These are phyloP conservation scores for Globisporangium megalacanthum DNA, from an alignment of 352 stramenopile genomes.

Conservation along the genomic window DNA sequence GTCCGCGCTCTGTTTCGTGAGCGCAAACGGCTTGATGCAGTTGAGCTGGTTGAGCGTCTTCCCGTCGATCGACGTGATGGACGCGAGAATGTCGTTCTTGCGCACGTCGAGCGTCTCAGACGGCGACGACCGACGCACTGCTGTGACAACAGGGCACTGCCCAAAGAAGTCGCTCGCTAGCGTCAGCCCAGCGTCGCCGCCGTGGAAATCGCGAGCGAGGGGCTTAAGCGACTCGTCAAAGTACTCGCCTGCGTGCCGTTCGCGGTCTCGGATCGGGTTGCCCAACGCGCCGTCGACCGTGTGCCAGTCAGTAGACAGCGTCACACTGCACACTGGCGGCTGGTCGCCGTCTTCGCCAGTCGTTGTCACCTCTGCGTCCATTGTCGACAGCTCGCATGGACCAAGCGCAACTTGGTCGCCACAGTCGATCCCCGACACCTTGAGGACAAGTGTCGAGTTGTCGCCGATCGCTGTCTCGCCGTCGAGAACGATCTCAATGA, in stretches of 20 bases:
- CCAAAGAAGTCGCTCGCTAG: slow-evolving; percentile 52
- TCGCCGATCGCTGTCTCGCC: slow-evolving; percentile 24
- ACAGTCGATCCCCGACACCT: slow-evolving; percentile 27
- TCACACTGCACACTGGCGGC: slow-evolving; percentile 17
- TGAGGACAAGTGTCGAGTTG: slow-evolving; percentile 29
- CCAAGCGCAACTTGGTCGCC: slow-evolving; percentile 25
- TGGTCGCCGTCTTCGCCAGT: slow-evolving; percentile 2
- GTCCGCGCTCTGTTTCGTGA: slow-evolving; percentile 20
- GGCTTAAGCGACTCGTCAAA: slow-evolving; percentile 34
- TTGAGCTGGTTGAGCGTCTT: slow-evolving; percentile 31
- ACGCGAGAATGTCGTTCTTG: slow-evolving; percentile 36
- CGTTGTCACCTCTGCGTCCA: not conserved
- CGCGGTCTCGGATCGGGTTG: slow-evolving; percentile 24
- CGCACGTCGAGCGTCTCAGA: slow-evolving; percentile 10
- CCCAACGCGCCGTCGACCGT: slow-evolving; percentile 23
- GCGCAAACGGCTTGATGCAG: slow-evolving; percentile 44
- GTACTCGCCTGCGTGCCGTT: slow-evolving; percentile 10
- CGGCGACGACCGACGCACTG: slow-evolving; percentile 24
- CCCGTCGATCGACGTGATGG: slow-evolving; percentile 25
- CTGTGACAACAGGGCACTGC: slow-evolving; percentile 40
- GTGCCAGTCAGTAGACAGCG: slow-evolving; percentile 34
- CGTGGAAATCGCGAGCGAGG: slow-evolving; percentile 22
- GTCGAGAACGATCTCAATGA: slow-evolving; percentile 29
- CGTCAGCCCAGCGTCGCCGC: slow-evolving; percentile 33
- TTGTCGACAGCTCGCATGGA: slow-evolving; percentile 34